Evolutionary conservation across 305 asterid species (phyloP), one percentile per base, ranked within the genome.

Genomic region (Rubia balearica): DNA sequence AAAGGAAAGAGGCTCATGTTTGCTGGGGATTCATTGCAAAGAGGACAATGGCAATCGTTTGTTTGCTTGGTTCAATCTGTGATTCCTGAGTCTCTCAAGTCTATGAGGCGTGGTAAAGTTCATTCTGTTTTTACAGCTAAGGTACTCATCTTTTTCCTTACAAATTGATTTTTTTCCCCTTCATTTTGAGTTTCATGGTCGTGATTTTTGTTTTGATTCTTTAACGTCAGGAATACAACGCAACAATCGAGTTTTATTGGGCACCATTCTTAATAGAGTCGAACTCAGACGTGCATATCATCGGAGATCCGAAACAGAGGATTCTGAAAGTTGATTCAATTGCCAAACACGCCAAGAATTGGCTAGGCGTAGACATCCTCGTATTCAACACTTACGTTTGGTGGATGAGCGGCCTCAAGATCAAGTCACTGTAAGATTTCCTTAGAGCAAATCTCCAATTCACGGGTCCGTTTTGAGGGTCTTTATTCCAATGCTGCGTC

Each of bases 261-360:
- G 96, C 96, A 56, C 98, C 98, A 4, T 93, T 89, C 73, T 72
- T 93, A 5, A 82, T 93, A n/a, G 97, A 93, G 57, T 93, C 98
- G 19, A 93, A 93, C 83, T 84, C 96, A 1, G 98, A 93, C 73
- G 70, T 80, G 46, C 84, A 79, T 14, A 80, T 93, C 70, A 75
- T 82, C 69, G 72, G 82, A 45, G 96, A 89, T 76, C 85, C 93
- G 57, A 85, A 83, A 63, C 75, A 83, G 82, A 92, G 98, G 69
- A 86, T 92, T 27, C 63, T 92, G 11, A 90, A 77, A 81, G 89
- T 88, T 40, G 98, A 90, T 79, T 93, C 98, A 27, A 79, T 93
- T 59, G 83, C 79, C 5, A 87, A 85, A 71, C 98, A 89, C 72
- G 97, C 90, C 69, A 81, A 82, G 77, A 71, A 90, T 61, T 93